Base-by-base conservation (phyloP, 129 eudicot species). In the Daucus carota region DNA sequence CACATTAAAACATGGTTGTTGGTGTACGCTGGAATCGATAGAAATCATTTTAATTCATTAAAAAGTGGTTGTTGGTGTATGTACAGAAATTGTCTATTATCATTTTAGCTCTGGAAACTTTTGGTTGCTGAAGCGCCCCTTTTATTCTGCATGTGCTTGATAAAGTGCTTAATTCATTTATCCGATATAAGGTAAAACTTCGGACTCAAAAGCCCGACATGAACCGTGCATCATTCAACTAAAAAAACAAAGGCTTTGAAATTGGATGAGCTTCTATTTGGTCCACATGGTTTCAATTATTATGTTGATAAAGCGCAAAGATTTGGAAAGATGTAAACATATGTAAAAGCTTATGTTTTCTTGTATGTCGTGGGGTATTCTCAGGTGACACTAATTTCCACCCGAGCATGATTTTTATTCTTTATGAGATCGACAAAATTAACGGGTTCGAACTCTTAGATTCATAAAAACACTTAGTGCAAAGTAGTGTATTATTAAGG, bases 221-320 rank as follows among this genome's bases (percentile, higher is more conserved):
- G 57, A 50, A 52, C 72, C 52, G 41, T 69, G 63, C 29, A 73
- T 68, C 29, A 33, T 36, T 40, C 26, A 46, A 38, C 48, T 24
- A n/a, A 52, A 79, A n/a, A 18, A 52, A 24, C 50, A 62, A n/a
- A 42, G 78, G 66, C 18, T 73, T 63, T 32, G 16, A 16, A 73
- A 15, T 5, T 45, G 40, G 63, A 46, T 36, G 67, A 43, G 38
- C 29, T 18, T 73, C 74, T 29, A 79, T 59, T 62, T 73, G 76
- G 41, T 60, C 67, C 82, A 79, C 70, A 73, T 73, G 82, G 82
- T 20, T 57, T 73, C 65, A 79, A 79, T 78, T 57, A 79, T 79
- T 78, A 46, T 20, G 70, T 28, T 73, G 50, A 42, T 45, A 79
- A 79, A 72, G 82, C 77, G 66, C 67, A 15, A 36, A 16, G 72